Percentiles rank a stretch among this genome's conserved stretches.
phyloP scores from a whole-genome alignment of 2,329 filamentous ascomycete genomes.

The Neofusicoccum sp. region DNA sequence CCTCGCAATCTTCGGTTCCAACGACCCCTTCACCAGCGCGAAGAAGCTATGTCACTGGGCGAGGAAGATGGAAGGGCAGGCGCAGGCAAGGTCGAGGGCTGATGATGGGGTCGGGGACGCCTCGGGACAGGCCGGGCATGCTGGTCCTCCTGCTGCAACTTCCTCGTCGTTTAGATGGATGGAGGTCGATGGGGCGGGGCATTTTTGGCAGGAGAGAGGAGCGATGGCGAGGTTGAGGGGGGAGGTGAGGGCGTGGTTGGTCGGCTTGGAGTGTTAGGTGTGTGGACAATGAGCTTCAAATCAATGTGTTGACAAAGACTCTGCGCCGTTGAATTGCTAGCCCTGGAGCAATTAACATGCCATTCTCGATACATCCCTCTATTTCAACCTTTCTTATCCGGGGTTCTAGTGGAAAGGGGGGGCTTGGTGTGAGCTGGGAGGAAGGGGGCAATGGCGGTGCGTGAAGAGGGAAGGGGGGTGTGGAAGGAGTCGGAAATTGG shows the following conservation, averaged over 20 bases:
- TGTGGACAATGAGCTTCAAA: not conserved
- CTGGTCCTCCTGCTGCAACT: not conserved
- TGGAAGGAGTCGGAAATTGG: too few species aligned
- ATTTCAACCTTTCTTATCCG: too few species aligned
- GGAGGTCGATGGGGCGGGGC: constrained; percentile 53
- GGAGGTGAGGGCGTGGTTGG: constrained; percentile 46
- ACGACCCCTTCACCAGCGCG: constrained; percentile 71
- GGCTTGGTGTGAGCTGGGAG: too few species aligned
- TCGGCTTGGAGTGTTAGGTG: constrained; percentile 20
- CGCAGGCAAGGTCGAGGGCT: not conserved
- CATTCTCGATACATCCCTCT: too few species aligned
- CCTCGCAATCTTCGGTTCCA: constrained; percentile 73
- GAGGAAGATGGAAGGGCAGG: constrained; percentile 49
- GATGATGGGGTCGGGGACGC: not conserved
- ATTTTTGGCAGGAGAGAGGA: constrained; percentile 52
- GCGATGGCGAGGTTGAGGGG: constrained; percentile 43
- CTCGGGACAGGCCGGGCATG: not conserved
- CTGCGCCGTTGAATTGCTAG: too few species aligned
- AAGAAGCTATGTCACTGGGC: constrained; percentile 70
- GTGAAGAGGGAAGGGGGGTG: too few species aligned
- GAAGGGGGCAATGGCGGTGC: too few species aligned
- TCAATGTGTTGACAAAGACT: too few species aligned
- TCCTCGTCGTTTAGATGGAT: constrained; percentile 41
- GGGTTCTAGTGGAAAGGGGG: too few species aligned
- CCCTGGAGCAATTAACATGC: too few species aligned